These are phyloP conservation scores for Colletotrichum magnum DNA, from an alignment of 2,329 filamentous ascomycete genomes.

Conservation along the genomic window DNA sequence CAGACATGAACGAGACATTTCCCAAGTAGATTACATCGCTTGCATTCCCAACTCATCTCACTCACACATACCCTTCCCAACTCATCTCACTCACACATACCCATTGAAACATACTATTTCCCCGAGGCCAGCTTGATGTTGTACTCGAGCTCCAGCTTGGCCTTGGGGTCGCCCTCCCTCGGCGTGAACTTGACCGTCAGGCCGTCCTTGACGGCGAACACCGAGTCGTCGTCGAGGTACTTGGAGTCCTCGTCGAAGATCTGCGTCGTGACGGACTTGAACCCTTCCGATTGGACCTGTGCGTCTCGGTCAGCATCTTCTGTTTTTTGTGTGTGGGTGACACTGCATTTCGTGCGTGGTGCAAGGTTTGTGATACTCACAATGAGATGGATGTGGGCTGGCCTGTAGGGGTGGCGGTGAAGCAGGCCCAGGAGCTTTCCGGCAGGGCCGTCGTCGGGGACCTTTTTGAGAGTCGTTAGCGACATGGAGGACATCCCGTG, in stretches of 20 bases:
- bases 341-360: too few species aligned
- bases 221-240: conserved; percentile 68
- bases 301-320: too few species aligned
- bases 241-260: conserved; percentile 79
- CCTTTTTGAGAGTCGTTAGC: conserved; percentile 32
- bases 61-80: too few species aligned
- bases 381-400: conserved; percentile 74
- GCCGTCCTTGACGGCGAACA: conserved; percentile 69
- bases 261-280: conserved; percentile 79
- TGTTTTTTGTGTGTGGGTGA: too few species aligned
- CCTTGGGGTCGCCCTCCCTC: conserved; percentile 57
- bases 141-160: conserved; percentile 72
- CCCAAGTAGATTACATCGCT: too few species aligned
- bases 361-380: conserved; percentile 47
- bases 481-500: accelerated
- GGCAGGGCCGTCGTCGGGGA: conserved; percentile 66
- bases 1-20: too few species aligned
- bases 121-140: conserved; percentile 59
- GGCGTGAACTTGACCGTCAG: conserved; percentile 59
- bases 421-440: conserved; percentile 66
- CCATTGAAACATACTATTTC: neutral
- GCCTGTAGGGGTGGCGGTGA: conserved; percentile 69
- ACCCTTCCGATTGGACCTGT: conserved; percentile 64
- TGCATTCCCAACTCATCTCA: too few species aligned
- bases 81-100: too few species aligned